phyloP scores from a whole-genome alignment of 495 filamentous ascomycete genomes.

The Durotheca rogersii region DNA sequence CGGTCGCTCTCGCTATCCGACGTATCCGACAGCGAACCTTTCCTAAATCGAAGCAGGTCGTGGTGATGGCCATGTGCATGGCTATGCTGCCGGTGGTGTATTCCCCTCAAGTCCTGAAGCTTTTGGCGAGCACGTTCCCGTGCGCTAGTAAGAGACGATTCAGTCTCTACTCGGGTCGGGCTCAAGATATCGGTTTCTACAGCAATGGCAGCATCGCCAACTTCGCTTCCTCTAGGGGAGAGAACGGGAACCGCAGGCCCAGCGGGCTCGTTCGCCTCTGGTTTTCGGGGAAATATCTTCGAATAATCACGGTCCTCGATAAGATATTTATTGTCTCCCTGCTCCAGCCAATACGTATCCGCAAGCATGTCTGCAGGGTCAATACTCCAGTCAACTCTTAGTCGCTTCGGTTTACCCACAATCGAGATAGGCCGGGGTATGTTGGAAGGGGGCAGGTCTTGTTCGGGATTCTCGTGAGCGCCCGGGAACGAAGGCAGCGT shows the following conservation, averaged over 20 bases:
- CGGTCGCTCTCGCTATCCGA: conserved; percentile 50
- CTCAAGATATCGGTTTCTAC: conserved; percentile 28
- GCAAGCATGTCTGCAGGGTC: conserved; percentile 78
- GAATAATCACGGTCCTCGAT: conserved; percentile 73
- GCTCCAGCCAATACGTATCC: conserved; percentile 82
- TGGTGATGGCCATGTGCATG: conserved; percentile 42
- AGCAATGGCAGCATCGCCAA: conserved; percentile 19
- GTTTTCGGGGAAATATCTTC: conserved; percentile 60
- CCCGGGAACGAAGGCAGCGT: conserved; percentile 57
- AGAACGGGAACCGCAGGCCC: conserved; percentile 5
- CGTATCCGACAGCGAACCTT: conserved; percentile 47
- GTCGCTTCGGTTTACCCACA: conserved; percentile 56
- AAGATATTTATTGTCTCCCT: conserved; percentile 68
- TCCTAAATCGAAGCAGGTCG: conserved; percentile 42
- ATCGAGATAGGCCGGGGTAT: conserved; percentile 33
- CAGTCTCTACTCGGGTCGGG: conserved; percentile 34
- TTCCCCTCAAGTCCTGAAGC: conserved; percentile 48
- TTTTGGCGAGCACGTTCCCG: conserved; percentile 51
- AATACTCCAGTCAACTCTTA: conserved; percentile 76
- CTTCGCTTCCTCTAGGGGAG: conserved; percentile 11
- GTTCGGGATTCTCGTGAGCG: conserved; percentile 37
- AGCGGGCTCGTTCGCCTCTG: conserved; percentile 20
- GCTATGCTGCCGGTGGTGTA: conserved; percentile 48
- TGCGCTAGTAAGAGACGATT: conserved; percentile 33
- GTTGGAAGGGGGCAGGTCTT: conserved; percentile 38